Base-by-base conservation (phyloP, 176 grass and related monocot genomes). In the Oryza glumipatula region DNA sequence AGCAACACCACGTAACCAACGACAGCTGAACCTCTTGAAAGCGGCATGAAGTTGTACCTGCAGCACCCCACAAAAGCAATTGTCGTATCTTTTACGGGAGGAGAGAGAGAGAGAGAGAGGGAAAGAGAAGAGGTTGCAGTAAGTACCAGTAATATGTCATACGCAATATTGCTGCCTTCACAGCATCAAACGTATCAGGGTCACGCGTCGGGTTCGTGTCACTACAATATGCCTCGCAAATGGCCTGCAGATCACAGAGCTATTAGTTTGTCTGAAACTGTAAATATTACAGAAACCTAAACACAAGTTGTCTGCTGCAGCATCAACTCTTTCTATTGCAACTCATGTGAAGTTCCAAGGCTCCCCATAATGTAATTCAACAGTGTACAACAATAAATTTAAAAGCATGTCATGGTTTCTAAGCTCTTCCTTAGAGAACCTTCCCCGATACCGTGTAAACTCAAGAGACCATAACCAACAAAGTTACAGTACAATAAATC, bases 31-130 rank as follows among this genome's bases (percentile, higher is more conserved):
- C 96, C 96, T 77, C 96, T 95, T 10, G 96, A 95, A 33, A 98
- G 89, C 35, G 96, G 96, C 96, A 98, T 98, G 76, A 98, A 98
- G 78, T 98, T 98, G 84, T 95, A 95, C 96, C 96, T 98, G 93
- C 41, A 92, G 87, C 21, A 41, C 47, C 39, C 12, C 36, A 51
- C 54, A 26, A 65, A 72, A 76, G 58, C 70, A 60, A 48, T 81
- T 82, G 39, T 30, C 56, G 13, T 48, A 12, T 33, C 64, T 51
- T 73, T 68, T 7, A 39, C 69, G 10, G 10, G 17, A 14, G 9
- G 17, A 39, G 9, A 9, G 39, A 83, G 16, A 39, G 9, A 9
- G 39, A 83, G 22, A 65, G 3, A 24, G 14, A 7, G 17, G 7
- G 9, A 41, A 8, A 41, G 6, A 8, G 39, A 41, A 17, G 4